Base-by-base conservation (phyloP, 2,329 filamentous ascomycete genomes). In the Nemania sp. region DNA sequence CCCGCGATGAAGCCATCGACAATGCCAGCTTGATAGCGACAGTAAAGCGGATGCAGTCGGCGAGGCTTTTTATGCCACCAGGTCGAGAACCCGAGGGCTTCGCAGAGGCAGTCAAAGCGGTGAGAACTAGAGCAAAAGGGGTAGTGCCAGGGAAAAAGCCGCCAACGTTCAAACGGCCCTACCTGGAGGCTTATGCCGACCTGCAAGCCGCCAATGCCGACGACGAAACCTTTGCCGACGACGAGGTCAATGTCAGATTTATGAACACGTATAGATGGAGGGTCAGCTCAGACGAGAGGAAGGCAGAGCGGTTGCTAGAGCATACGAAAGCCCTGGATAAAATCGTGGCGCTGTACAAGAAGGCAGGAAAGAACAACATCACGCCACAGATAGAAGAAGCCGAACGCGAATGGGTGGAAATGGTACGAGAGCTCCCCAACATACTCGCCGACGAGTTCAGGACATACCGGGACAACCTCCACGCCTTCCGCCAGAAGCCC, bases 391-490 rank as follows among this genome's bases (percentile, higher is more conserved):
- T 83, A 7, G 72, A 70, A 24, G 66, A 62, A 11, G 74, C 73
- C 24, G 74, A 82, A 41, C 69, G 62, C 2, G 77, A 74, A 8
- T 86, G 80, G 77, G 78, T 80, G 54, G 72, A 71, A 2, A 72
- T 72, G 2, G 62, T 86, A 27, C 74, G 74, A 38, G 70, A n/a
- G 6, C 11, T 32, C 2, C 15, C 66, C 0, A 55, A 58, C 3
- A 55, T 64, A 2, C 53, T 73, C 0, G 71, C 74, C 27, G 76
- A 76, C 35, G 79, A 82, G 62, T 83, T 83, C 73, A 65, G 75
- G 24, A 76, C 80, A 32, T 73, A 80, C 55, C 80, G 82, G 32
- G 89, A 92, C 73, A 88, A 89, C 74, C 77, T 84, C 52, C 85
- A 87, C 70, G 71, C 86, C 18, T 82, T 85, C 73, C 77, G 80